Evolutionary conservation across 306 rosid genomes (phyloP).

Genomic region (Pueraria montana): DNA sequence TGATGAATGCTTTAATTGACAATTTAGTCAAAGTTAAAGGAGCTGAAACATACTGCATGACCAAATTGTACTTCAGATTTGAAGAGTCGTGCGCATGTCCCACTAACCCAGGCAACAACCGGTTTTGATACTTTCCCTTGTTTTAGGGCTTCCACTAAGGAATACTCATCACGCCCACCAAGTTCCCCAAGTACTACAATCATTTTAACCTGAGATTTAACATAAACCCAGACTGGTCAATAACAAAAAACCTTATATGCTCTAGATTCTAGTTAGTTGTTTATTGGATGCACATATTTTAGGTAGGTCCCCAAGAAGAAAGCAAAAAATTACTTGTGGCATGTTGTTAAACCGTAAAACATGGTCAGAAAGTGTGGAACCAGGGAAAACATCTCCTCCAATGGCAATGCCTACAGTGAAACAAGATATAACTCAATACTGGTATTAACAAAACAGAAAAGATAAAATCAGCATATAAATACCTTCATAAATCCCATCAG

Average conservation of each 20-base stretch:
- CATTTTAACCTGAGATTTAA: conserved; percentile 82
- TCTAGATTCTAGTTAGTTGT: conserved; percentile 24
- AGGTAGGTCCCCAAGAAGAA: conserved; percentile 42
- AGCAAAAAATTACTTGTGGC: conserved; percentile 75
- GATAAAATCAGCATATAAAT: conserved; percentile 44
- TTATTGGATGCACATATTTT: conserved; percentile 24
- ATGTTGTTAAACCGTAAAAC: conserved; percentile 97
- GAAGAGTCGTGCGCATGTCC: conserved; percentile 97
- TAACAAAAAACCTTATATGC: conserved; percentile 15
- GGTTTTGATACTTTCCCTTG: conserved; percentile 95
- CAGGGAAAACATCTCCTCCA: conserved; percentile 99
- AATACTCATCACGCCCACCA: conserved; percentile 97
- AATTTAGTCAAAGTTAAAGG: conserved; percentile 38
- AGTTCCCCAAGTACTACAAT: conserved; percentile 98
- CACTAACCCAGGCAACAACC: conserved; percentile 99
- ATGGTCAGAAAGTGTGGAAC: conserved; percentile 98
- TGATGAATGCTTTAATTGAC: conserved; percentile 37
- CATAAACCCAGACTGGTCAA: conserved; percentile 44
- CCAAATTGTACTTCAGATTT: conserved; percentile 99
- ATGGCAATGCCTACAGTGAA: conserved; percentile 87
- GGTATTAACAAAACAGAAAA: conserved; percentile 29
- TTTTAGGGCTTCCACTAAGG: conserved; percentile 94
- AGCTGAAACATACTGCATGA: conserved; percentile 86
- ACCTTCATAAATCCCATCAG: conserved; percentile 99
- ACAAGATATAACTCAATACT: conserved; percentile 44